Conservation (phyloP, 1,284 basidiomycete genomes). For the Trametes sp. region DNA sequence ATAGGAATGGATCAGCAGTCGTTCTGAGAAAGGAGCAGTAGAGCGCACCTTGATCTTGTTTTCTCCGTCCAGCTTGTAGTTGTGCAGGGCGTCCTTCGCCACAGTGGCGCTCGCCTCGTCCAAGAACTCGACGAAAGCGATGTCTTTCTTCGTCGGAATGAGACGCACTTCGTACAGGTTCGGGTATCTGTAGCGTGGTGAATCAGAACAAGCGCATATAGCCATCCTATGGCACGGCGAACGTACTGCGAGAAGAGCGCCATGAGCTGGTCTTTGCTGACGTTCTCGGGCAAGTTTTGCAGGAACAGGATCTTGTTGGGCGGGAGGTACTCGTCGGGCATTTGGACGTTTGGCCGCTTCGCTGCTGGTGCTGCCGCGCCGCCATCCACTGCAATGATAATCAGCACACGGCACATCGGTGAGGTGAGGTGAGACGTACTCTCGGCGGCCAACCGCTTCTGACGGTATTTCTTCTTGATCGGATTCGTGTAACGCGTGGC, state of each 20-base stretch:
- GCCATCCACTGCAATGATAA: constrained; percentile 68
- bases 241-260: constrained; percentile 88
- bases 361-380: constrained; percentile 67
- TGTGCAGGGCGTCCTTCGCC: constrained; percentile 94
- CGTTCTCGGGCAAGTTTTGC: constrained; percentile 93
- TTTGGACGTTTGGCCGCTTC: constrained; percentile 86
- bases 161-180: constrained; percentile 95
- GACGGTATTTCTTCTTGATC: constrained; percentile 82
- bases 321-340: constrained; percentile 99
- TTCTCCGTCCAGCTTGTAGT: constrained; percentile 95
- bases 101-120: constrained; percentile 90
- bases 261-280: constrained; percentile 89
- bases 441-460: constrained; percentile 81
- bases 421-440: constrained; percentile 50
- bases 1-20: not conserved
- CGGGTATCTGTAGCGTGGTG: constrained; percentile 68
- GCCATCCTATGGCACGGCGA: constrained; percentile 6
- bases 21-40: not conserved
- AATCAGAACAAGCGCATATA: not conserved
- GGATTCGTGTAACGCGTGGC: constrained; percentile 86
- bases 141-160: constrained; percentile 94
- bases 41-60: constrained; percentile 91
- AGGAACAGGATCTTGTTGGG: constrained; percentile 99
- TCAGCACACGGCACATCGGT: constrained; percentile 20
- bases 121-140: constrained; percentile 94